Evolutionary conservation across 1,139 yeast species (phyloP), one percentile per base, ranked within the genome.

Genomic region (Sugiyamaella pinicola): DNA sequence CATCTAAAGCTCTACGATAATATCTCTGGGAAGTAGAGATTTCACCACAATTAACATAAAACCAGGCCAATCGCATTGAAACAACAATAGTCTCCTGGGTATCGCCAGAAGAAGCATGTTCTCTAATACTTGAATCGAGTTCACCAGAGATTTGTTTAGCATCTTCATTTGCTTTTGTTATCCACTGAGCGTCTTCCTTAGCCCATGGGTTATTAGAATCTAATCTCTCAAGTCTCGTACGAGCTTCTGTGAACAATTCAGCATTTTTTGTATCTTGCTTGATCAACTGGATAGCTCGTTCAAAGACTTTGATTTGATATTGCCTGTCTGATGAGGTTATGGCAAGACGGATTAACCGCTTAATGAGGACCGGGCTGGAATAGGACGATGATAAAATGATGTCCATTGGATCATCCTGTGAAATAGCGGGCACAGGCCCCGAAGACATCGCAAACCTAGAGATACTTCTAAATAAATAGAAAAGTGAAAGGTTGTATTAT

Each of bases 151-250:
- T 17, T 21, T 47, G 47, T 17, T 49, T 35, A 19, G 47, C 24
- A 2, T 48, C 42, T 5, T 35, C 46, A 9, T 48, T 29, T 2
- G 48, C 37, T 15, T 39, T 15, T 6, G 52, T 38, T 8, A 52
- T 21, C 61, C 59, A 56, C 24, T 51, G 50, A 15, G 41, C 24
- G 33, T 54, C 58, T 4, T 42, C 38, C 8, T 18, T 34, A 7
- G 51, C 49, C 18, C 21, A 39, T 12, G 52, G 52, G 29, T 47
- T 51, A 13, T 37, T 3, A 13, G 55, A 51, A 10, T 52, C 40
- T 18, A 47, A 26, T 18, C 37, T n/a, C 21, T 33, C 31, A 4
- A 57, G 49, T 10, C 29, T 41, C 19, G 47, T 49, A 10, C 40
- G 43, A 4, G 48, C n/a, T 4, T 26, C 39, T 35, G 48, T 48